phyloP scores from a whole-genome alignment of 441 rosid species.

The Viola pubescens region DNA sequence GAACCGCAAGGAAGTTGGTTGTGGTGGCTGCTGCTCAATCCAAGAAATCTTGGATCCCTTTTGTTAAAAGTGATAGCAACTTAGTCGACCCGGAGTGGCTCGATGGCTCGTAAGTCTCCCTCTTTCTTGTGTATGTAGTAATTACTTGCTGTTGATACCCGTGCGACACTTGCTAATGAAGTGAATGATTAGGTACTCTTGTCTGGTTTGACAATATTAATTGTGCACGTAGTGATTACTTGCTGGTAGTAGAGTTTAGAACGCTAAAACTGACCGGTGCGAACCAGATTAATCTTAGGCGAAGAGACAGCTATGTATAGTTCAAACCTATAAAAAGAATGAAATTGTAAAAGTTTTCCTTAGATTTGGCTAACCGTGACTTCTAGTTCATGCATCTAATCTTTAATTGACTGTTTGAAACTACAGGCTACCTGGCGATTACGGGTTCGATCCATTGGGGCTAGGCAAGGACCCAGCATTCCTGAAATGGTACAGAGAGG shows the following conservation, averaged over 20 bases:
- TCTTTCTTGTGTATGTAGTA: background rate
- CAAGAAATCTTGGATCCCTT: constrained; percentile 94
- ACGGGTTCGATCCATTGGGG: constrained; percentile 86
- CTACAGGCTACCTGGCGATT: constrained; percentile 87
- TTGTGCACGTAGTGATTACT: too few species aligned
- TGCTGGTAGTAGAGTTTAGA: too few species aligned
- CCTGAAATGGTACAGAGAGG: constrained; percentile 92
- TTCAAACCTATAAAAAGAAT: too few species aligned
- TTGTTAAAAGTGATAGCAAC: constrained; percentile 78
- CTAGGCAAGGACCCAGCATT: constrained; percentile 90
- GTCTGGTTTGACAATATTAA: background rate
- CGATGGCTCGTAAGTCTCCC: constrained; percentile 84
- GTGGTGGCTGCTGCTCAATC: constrained; percentile 46
- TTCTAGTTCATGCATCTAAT: too few species aligned
- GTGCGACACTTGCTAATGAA: background rate
- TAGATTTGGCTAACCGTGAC: too few species aligned
- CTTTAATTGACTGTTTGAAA: background rate
- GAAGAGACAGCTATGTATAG: too few species aligned
- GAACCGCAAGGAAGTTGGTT: constrained; percentile 28
- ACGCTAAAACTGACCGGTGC: too few species aligned
- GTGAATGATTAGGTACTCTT: too few species aligned
- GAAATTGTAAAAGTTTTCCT: too few species aligned
- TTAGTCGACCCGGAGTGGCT: constrained; percentile 93
- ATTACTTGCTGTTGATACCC: too few species aligned
- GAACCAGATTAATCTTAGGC: too few species aligned